Evolutionary conservation across 192 early-diverging fungal species (phyloP), one percentile per base, ranked within the genome.

Genomic region (Fimicolochytrium jonesii): DNA sequence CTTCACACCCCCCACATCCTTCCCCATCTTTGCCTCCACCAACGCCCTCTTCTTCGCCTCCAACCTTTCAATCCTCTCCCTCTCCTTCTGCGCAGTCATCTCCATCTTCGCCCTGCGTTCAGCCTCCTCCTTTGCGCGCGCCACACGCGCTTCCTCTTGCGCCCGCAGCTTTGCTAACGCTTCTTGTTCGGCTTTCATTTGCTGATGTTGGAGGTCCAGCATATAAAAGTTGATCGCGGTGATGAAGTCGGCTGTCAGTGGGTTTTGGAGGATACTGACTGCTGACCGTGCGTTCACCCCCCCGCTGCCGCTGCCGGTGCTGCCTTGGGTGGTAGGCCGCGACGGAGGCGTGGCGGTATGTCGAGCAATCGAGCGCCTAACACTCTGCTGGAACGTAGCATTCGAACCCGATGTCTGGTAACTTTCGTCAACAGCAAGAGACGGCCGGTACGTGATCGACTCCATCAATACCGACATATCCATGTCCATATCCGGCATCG

Each of bases 191-290:
- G 56, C 67, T 6, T 39, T 18, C 32, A 57, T 54, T 10, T 35
- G 42, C 31, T 56, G 47, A 18, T 49, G 31, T 46, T 78, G 62
- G n/a, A 44, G 23, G n/a, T 28, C 52, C 1, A 69, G 28, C 13
- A 72, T 68, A 55, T 64, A 73, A 42, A 59, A 71, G 56, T 81
- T 78, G 25, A 81, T 9, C 10, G 66, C 71, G 29, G 41, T 41
- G 9, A 76, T 47, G 47, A 69, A 76, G 49, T 81, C 79, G 10
- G 37, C 43, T 20, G 61, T 30, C 29, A 25, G 36, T n/a, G 76
- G 76, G 43, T 78, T 70, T 62, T 78, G 70, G 9, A 81, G 63
- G 13, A 64, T 69, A 6, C 48, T 64, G 37, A 75, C 30, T 6
- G 68, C 56, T 33, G 60, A 69, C 32, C 64, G 64, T 6, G 51